Conservation (phyloP, 345 rosid species). For the Pistacia integerrima region DNA sequence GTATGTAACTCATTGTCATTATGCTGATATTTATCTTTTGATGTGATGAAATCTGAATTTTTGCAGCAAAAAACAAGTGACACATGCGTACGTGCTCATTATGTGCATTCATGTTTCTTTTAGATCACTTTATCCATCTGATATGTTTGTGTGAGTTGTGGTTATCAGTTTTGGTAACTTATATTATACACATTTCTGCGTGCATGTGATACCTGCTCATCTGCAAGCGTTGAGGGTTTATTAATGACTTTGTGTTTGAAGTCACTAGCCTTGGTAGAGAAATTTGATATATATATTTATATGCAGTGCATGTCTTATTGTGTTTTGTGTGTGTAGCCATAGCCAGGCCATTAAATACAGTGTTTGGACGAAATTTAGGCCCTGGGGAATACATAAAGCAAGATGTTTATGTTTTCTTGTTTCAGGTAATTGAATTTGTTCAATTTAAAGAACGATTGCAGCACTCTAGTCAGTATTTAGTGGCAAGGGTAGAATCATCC, state of each 20-base stretch:
- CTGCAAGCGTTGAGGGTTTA: too few relatives aligned
- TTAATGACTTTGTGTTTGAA: too few relatives aligned
- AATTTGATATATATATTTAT: too few relatives aligned
- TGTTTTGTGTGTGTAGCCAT: background rate
- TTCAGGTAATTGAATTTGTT: conserved; percentile 94
- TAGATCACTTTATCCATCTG: too few relatives aligned
- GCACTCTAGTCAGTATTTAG: conserved; percentile 74
- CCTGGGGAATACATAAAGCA: background rate
- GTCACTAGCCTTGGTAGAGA: too few relatives aligned
- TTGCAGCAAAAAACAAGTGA: too few relatives aligned
- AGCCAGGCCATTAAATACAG: background rate
- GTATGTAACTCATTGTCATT: conserved; percentile 41
- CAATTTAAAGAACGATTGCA: conserved; percentile 89
- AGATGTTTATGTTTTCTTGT: conserved; percentile 20
- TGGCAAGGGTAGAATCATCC: conserved; percentile 71
- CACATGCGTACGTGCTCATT: too few relatives aligned
- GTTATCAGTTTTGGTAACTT: too few relatives aligned
- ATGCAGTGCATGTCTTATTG: background rate
- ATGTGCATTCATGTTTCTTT: background rate
- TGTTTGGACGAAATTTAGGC: conserved; percentile 8
- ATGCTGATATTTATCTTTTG: background rate
- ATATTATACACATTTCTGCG: too few relatives aligned
- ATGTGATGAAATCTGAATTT: background rate
- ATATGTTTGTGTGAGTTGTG: too few relatives aligned
- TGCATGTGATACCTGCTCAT: too few relatives aligned